phyloP scores from a whole-genome alignment of 768 basidiomycete species.

The Kwoniella sp. region DNA sequence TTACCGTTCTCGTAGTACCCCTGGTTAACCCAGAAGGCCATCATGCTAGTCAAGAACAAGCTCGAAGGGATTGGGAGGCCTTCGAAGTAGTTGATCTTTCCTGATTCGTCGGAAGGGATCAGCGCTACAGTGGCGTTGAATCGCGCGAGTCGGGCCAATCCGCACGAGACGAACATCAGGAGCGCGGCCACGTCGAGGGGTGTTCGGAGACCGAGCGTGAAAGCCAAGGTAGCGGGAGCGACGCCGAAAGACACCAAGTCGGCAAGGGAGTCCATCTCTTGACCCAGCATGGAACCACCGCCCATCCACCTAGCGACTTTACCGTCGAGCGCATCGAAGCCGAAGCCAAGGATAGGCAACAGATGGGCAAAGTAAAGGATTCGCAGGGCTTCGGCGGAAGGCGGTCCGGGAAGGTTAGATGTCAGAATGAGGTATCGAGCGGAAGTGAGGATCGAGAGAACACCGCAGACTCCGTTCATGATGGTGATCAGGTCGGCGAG shows the following conservation, averaged over 20 bases:
- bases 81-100: slow-evolving; percentile 94
- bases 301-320: slow-evolving; percentile 98
- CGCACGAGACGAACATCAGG: slow-evolving; percentile 90
- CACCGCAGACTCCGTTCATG: slow-evolving; percentile 98
- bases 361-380: slow-evolving; percentile 75
- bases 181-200: slow-evolving; percentile 85
- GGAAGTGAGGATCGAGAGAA: slow-evolving; percentile 90
- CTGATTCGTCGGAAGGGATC: slow-evolving; percentile 79
- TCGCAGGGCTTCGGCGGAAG: slow-evolving; percentile 80
- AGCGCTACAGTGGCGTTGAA: slow-evolving; percentile 98
- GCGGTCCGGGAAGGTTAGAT: slow-evolving; percentile 85
- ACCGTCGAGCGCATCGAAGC: slow-evolving; percentile 97
- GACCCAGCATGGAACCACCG: slow-evolving; percentile 90
- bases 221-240: slow-evolving; percentile 90
- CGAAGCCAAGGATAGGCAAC: slow-evolving; percentile 87
- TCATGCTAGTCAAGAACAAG: slow-evolving; percentile 72
- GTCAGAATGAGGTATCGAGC: slow-evolving; percentile 82
- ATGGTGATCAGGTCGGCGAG: slow-evolving; percentile 97
- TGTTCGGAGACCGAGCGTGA: slow-evolving; percentile 85
- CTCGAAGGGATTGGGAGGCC: slow-evolving; percentile 95
- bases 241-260: slow-evolving; percentile 98
- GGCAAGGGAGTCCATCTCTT: slow-evolving; percentile 95
- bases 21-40: slow-evolving; percentile 79
- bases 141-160: slow-evolving; percentile 91
- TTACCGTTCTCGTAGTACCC: slow-evolving; percentile 75